phyloP scores from a whole-genome alignment of 495 filamentous ascomycete genomes.

The Aspergillus conjunctus region DNA sequence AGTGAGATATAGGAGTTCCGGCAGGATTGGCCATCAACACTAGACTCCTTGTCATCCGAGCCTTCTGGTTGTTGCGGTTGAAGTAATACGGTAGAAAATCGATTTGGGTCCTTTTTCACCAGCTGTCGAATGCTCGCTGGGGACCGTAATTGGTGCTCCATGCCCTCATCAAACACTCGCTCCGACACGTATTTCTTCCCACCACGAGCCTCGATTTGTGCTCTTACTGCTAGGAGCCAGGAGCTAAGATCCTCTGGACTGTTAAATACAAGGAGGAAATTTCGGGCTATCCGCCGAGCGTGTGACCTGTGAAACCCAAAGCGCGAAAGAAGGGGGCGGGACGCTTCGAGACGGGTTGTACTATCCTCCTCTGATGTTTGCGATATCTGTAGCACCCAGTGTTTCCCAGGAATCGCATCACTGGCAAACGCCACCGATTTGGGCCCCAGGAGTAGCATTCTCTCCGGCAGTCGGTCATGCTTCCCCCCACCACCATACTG shows the following conservation, averaged over 20 bases:
- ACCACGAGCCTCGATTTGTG: slow-evolving; percentile 68
- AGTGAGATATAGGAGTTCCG: slow-evolving; percentile 37
- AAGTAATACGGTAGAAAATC: slow-evolving; percentile 63
- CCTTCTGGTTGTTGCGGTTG: slow-evolving; percentile 46
- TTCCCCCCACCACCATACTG: slow-evolving; percentile 84
- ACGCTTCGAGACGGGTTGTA: slow-evolving; percentile 47
- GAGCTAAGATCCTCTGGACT: slow-evolving; percentile 81
- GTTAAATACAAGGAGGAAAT: slow-evolving; percentile 78
- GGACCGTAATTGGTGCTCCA: slow-evolving; percentile 44
- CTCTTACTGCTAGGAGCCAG: slow-evolving; percentile 69
- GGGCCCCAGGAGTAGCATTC: slow-evolving; percentile 77
- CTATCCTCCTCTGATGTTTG: slow-evolving; percentile 68
- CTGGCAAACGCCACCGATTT: slow-evolving; percentile 92
- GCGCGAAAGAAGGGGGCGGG: slow-evolving; percentile 68
- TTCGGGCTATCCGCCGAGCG: slow-evolving; percentile 62
- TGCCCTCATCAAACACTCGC: slow-evolving; percentile 38
- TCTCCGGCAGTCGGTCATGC: slow-evolving; percentile 82
- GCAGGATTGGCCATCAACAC: slow-evolving; percentile 33
- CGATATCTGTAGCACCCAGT: slow-evolving; percentile 91
- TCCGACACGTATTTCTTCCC: slow-evolving; percentile 67
- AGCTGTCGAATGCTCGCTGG: slow-evolving; percentile 39
- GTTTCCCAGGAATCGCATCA: slow-evolving; percentile 88
- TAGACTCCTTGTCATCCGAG: slow-evolving; percentile 33
- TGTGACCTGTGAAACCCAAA: slow-evolving; percentile 66
- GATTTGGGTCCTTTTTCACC: slow-evolving; percentile 56